phyloP scores from a whole-genome alignment of 768 basidiomycete genomes.

The Megacollybia marginata region DNA sequence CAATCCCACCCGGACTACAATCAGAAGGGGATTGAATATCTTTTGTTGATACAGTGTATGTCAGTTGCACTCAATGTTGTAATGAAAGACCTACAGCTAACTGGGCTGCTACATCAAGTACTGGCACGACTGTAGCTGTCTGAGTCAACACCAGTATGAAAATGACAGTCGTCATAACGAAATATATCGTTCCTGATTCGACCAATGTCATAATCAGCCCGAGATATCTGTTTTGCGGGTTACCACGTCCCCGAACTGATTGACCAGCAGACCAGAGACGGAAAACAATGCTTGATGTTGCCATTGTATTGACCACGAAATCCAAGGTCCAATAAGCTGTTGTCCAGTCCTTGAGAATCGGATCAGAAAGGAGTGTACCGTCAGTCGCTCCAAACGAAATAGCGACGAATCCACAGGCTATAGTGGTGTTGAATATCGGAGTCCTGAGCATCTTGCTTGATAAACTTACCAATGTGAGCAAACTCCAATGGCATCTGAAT shows the following conservation, averaged over 20 bases:
- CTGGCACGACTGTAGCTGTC: not conserved
- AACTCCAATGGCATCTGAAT: not conserved
- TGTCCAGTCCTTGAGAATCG: not conserved
- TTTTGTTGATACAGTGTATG: too few relatives aligned
- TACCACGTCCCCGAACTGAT: not conserved
- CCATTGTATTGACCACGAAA: not conserved
- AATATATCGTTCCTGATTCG: not conserved
- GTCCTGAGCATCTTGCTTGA: not conserved
- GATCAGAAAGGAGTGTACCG: not conserved
- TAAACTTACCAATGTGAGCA: not conserved
- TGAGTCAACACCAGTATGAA: not conserved
- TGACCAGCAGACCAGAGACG: not conserved
- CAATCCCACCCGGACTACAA: too few relatives aligned
- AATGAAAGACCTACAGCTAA: not conserved
- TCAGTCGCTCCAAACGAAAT: not conserved
- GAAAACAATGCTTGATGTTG: not conserved
- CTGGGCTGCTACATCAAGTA: not conserved
- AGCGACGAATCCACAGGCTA: not conserved
- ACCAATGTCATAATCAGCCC: not conserved
- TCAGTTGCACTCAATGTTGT: too few relatives aligned
- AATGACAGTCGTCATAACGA: not conserved
- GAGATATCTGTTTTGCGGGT: not conserved
- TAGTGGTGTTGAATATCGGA: not conserved
- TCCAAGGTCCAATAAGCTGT: not conserved
- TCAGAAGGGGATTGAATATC: too few relatives aligned